Evolutionary conservation across 2,329 filamentous ascomycete species (phyloP), one percentile per base, ranked within the genome.

Genomic region (Beauveria sp.): DNA sequence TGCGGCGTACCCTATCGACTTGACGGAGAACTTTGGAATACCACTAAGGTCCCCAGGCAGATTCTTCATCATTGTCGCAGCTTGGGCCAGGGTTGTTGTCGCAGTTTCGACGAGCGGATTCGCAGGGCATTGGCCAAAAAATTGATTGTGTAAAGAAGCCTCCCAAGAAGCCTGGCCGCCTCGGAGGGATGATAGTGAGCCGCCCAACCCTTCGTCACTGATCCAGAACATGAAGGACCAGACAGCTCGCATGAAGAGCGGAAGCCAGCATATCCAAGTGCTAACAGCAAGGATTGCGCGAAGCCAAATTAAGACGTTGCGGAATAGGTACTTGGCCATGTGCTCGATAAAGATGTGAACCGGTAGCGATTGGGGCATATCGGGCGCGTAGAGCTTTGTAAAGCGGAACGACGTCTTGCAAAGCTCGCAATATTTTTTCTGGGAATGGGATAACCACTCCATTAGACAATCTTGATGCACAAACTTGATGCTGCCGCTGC

Each of bases 401-500:
- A 99, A 99, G 63, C 92, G 90, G 72, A 98, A 99, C 0, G 93
- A 88, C 2, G 95, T 99, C 79, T 99, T 99, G 86, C 95, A 99
- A 42, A 99, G 86, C 78, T 99, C 95, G 81, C 96, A 99, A 79
- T 99, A 90, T 75, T 98, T 98, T 84, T 99, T 99, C 73, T 99
- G 93, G 1, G 95, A 98, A 75, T 99, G 96, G 55, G 92, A 93
- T 24, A 99, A 81, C 95, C 95, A 99, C 76, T 98, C 93, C 89
- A 99, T 96, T 75, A 99, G 78, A 73, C 95, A 99, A 73, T 96
- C 90, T 75, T 99, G 95, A 74, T 99, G 95, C 64, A 99, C 95
- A 70, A 89, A 96, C 78, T 96, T 97, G 78, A 99, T 99, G 77
- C 93, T 98, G 62, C 95, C 95, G 71, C 91, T 97, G 79, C 95